phyloP scores from a whole-genome alignment of 2,329 filamentous ascomycete genomes.

The Clarireedia homoeocarpa region DNA sequence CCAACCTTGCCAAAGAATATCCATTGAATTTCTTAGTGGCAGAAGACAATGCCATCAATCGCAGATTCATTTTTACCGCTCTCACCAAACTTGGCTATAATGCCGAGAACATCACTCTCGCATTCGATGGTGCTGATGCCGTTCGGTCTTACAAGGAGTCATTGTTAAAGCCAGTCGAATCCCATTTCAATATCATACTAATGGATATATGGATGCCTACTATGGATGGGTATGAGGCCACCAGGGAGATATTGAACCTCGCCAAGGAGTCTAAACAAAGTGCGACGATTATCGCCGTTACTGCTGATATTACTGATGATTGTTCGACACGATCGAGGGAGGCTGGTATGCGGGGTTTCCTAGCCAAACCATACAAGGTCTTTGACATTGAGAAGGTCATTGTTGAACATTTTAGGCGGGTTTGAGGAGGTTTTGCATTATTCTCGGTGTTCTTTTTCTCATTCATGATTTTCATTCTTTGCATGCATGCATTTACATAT shows the following conservation, averaged over 20 bases:
- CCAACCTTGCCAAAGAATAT: conserved; percentile 47
- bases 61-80: conserved; percentile 58
- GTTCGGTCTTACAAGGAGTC: conserved; percentile 50
- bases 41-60: conserved; percentile 67
- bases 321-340: conserved; percentile 40
- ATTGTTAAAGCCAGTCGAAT: conserved; percentile 24
- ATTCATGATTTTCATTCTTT: background rate
- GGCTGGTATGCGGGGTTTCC: conserved; percentile 47
- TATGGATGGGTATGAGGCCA: conserved; percentile 65
- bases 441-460: conserved; percentile 1
- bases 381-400: conserved; percentile 46
- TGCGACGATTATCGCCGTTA: conserved; percentile 42
- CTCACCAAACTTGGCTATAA: conserved; percentile 59
- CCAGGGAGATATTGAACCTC: conserved; percentile 47
- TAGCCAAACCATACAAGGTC: conserved; percentile 49
- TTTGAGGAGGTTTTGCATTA: background rate
- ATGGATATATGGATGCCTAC: conserved; percentile 74
- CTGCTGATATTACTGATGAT: conserved; percentile 46
- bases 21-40: conserved; percentile 63
- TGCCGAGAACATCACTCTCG: conserved; percentile 45
- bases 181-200: conserved; percentile 52
- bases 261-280: conserved; percentile 14
- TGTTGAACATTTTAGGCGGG: conserved; percentile 20
- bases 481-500: background rate
- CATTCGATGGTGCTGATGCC: conserved; percentile 61